Conservation (phyloP, 371 early-diverging fungal species). For the Sporodiniella umbellata region DNA sequence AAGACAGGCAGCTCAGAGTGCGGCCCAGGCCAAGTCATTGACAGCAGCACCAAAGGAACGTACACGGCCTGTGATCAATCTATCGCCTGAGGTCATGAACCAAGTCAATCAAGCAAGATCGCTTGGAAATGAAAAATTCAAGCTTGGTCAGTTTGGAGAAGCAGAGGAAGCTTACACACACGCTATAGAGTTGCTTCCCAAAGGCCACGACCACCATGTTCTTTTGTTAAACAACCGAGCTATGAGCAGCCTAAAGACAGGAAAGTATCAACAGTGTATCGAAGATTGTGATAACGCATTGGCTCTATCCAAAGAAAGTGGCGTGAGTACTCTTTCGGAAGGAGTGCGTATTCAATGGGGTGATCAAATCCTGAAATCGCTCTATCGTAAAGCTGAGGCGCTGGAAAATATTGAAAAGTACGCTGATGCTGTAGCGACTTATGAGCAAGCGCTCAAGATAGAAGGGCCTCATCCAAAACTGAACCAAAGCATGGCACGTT, state of each 20-base stretch:
- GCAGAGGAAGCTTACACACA: conserved; percentile 73
- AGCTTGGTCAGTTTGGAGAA: conserved; percentile 87
- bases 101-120: conserved; percentile 43
- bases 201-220: conserved; percentile 59
- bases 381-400: conserved; percentile 69
- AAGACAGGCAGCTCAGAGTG: no score
- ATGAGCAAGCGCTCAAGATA: conserved; percentile 52
- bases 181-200: conserved; percentile 61
- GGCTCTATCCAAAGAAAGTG: conserved; percentile 32
- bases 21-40: no score
- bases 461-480: conserved; percentile 42
- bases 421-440: conserved; percentile 66
- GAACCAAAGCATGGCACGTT: conserved; percentile 36
- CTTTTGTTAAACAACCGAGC: conserved; percentile 88
- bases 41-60: conserved; percentile 5
- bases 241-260: conserved; percentile 75
- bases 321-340: conserved; percentile 29
- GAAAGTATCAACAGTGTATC: conserved; percentile 71
- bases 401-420: conserved; percentile 83
- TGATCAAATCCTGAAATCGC: conserved; percentile 7
- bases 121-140: conserved; percentile 81
- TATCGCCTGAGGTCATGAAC: conserved; percentile 16
- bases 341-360: conserved; percentile 36
- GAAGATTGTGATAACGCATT: conserved; percentile 60
- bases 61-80: conserved; percentile 24